Evolutionary conservation across 805 yeast genomes (phyloP).

Genomic region (Lachancea quebecensis): DNA sequence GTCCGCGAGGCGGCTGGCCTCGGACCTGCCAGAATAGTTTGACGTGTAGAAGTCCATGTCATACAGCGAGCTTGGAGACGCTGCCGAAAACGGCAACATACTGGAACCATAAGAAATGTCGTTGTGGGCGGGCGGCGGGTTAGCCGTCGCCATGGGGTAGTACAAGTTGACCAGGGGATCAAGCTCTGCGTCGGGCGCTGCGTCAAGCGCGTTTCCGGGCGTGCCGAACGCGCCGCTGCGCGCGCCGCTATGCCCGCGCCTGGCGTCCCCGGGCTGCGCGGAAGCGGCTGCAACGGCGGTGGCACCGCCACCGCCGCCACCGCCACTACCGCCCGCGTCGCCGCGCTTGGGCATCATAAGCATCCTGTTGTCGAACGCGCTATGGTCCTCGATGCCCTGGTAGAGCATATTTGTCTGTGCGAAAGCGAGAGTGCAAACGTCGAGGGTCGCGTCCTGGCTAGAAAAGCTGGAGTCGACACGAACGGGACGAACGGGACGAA

Average conservation of each 20-base stretch:
- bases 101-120: not conserved
- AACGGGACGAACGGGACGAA: not conserved
- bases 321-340: not conserved
- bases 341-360: not conserved
- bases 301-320: not conserved
- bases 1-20: not conserved
- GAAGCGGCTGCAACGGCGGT: too few species aligned
- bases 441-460: not conserved
- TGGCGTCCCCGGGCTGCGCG: too few species aligned
- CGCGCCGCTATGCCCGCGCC: not conserved
- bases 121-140: not conserved
- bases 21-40: slow-evolving; percentile 1
- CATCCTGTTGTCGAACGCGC: slow-evolving; percentile 1
- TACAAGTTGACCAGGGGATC: slow-evolving; percentile 5
- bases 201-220: not conserved
- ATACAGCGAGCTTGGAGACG: slow-evolving; percentile 4
- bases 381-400: slow-evolving; percentile 1
- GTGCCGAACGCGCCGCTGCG: not conserved
- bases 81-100: not conserved
- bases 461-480: not conserved
- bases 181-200: not conserved
- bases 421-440: not conserved
- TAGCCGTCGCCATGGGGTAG: slow-evolving; percentile 10
- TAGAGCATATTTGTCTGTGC: not conserved
- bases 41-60: slow-evolving; percentile 7